A percentile compares a stretch with the other conserved stretches of the same genome.
These are phyloP conservation scores for Trichosporon sp. DNA, from an alignment of 1,284 basidiomycete genomes.

Conservation along the genomic window DNA sequence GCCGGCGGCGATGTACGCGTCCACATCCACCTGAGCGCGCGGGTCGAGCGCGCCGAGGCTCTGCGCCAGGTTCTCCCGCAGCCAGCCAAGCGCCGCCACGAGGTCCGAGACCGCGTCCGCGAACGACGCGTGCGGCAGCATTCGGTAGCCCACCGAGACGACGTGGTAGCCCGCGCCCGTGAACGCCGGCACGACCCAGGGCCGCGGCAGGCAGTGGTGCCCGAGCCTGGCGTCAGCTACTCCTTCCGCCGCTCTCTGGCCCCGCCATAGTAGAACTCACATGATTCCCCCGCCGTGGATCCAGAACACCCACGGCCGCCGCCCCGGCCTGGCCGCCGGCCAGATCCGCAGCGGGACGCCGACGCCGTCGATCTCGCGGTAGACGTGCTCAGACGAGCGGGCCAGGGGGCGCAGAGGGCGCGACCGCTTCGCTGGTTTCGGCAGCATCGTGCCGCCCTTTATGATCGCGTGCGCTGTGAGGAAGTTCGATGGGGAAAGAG, in stretches of 20 bases:
- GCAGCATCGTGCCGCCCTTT: not conserved
- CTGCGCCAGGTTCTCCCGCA: slow-evolving; percentile 16
- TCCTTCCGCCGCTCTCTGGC: not conserved
- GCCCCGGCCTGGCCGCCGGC: slow-evolving; percentile 9
- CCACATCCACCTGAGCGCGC: slow-evolving; percentile 14
- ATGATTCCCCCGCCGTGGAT: slow-evolving; percentile 28
- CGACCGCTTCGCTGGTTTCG: not conserved
- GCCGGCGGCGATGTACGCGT: slow-evolving; percentile 27
- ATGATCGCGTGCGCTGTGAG: too few relatives aligned
- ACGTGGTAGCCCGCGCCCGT: slow-evolving; percentile 20
- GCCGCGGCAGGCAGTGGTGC: slow-evolving; percentile 21
- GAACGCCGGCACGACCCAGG: slow-evolving; percentile 29
- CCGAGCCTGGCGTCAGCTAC: slow-evolving; percentile 15
- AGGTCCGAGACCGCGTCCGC: slow-evolving; percentile 25
- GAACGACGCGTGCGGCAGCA: slow-evolving; percentile 24
- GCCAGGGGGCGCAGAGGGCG: slow-evolving; percentile 13
- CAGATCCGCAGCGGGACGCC: slow-evolving; percentile 28
- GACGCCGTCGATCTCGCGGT: slow-evolving; percentile 23
- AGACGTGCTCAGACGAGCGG: slow-evolving; percentile 28
- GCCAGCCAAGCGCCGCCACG: slow-evolving; percentile 25
- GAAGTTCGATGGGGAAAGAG: too few relatives aligned
- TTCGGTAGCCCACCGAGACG: slow-evolving; percentile 28
- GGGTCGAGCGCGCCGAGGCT: not conserved
- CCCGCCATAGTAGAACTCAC: not conserved
- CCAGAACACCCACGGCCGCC: slow-evolving; percentile 30